Conservation (phyloP, 805 yeast genomes). For the Lipomyces anomalus region DNA sequence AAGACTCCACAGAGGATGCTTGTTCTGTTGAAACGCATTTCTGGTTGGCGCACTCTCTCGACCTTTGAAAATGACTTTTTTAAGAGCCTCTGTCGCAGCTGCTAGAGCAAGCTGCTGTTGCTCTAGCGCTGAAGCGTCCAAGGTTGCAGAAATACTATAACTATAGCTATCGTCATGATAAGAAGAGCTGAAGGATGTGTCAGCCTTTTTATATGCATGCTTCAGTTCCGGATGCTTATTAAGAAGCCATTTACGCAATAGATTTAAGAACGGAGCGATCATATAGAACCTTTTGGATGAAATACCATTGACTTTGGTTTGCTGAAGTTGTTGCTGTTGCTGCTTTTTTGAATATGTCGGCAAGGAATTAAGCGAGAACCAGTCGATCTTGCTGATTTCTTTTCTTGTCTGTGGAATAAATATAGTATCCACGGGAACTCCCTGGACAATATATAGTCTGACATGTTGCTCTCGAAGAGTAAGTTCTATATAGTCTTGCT, state of each 20-base stretch:
- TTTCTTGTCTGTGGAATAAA: conserved; percentile 80
- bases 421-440: conserved; percentile 68
- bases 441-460: conserved; percentile 69
- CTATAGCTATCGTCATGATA: conserved; percentile 6
- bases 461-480: conserved; percentile 78
- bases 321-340: conserved; percentile 4
- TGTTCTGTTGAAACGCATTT: neutral
- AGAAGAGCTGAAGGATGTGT: conserved; percentile 7
- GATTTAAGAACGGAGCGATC: conserved; percentile 37
- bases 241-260: conserved; percentile 31
- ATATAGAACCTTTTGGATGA: conserved; percentile 28
- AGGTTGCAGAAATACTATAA: conserved; percentile 29
- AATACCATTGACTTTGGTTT: conserved; percentile 3
- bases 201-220: neutral
- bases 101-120: conserved; percentile 23
- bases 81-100: conserved; percentile 14
- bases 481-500: conserved; percentile 72
- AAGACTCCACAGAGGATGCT: neutral
- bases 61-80: neutral
- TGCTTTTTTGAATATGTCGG: conserved; percentile 29
- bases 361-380: conserved; percentile 30
- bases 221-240: conserved; percentile 24
- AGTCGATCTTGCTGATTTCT: conserved; percentile 55
- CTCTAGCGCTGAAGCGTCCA: neutral
- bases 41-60: too few species aligned